Percentiles rank a stretch among this genome's conserved stretches.
Conservation (phyloP, 768 basidiomycete species). For the Roridomyces roridus region DNA sequence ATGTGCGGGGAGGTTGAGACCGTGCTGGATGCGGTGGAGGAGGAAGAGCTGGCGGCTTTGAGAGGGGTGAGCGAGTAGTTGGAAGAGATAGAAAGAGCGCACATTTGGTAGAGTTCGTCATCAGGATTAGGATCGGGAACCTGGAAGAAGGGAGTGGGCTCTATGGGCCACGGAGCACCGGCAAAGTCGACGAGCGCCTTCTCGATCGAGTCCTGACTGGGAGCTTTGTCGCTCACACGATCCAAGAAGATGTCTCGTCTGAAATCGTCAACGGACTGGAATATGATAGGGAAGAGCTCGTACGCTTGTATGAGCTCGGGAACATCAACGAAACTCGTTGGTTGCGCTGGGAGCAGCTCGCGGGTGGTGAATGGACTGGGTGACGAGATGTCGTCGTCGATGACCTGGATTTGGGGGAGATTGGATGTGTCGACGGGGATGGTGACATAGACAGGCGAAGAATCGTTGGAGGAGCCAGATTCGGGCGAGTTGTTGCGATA, state of each 20-base stretch:
- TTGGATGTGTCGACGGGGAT: not conserved
- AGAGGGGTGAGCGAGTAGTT: not conserved
- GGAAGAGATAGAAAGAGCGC: not conserved
- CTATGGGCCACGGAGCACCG: not conserved
- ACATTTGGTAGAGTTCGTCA: constrained; percentile 4
- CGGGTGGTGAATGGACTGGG: not conserved
- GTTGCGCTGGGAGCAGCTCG: not conserved
- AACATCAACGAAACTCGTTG: not conserved
- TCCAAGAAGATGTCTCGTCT: not conserved
- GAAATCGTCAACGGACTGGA: not conserved
- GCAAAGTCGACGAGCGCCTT: too few relatives aligned
- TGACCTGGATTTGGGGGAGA: not conserved
- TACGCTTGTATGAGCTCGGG: not conserved
- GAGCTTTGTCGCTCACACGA: too few relatives aligned
- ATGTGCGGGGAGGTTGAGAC: not conserved
- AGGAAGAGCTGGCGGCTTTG: constrained; percentile 9
- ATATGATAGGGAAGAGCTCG: not conserved
- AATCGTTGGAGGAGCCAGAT: too few relatives aligned
- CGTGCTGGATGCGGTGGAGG: not conserved
- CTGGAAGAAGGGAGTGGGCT: not conserved
- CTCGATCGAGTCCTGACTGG: too few relatives aligned
- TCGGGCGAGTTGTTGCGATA: too few relatives aligned
- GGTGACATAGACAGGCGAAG: not conserved
- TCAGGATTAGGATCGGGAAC: not conserved
- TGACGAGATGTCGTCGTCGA: not conserved